Percentiles rank a stretch among this genome's conserved stretches.
phyloP scores from a whole-genome alignment of 495 filamentous ascomycete genomes.

The Daldinia concentrica region DNA sequence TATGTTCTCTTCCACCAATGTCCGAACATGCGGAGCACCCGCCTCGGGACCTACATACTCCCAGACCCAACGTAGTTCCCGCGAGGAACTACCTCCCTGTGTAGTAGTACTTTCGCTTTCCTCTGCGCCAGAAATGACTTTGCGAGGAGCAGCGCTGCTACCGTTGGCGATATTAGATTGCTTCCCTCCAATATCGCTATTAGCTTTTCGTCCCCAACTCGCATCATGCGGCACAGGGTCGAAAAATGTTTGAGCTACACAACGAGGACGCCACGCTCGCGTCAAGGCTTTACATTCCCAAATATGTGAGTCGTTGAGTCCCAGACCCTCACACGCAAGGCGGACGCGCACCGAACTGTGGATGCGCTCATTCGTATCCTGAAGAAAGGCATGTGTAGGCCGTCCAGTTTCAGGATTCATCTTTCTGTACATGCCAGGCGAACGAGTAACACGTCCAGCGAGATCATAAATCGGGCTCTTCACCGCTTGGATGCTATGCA shows the following conservation, averaged over 20 bases:
- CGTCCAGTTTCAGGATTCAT: slow-evolving; percentile 60
- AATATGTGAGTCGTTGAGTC: slow-evolving; percentile 61
- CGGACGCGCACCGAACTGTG: slow-evolving; percentile 69
- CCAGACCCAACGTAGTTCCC: slow-evolving; percentile 59
- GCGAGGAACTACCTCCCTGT: not conserved
- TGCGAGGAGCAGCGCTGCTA: not conserved
- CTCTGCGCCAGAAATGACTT: not conserved
- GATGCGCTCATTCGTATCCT: slow-evolving; percentile 70
- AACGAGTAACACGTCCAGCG: slow-evolving; percentile 61
- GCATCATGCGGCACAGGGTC: slow-evolving; percentile 51
- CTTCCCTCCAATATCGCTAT: not conserved
- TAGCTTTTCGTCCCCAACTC: slow-evolving; percentile 47
- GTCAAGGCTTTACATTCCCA: slow-evolving; percentile 65
- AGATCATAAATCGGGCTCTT: slow-evolving; percentile 61
- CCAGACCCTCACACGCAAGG: slow-evolving; percentile 62
- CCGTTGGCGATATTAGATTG: slow-evolving; percentile 12
- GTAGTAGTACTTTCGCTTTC: not conserved
- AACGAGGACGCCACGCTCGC: slow-evolving; percentile 52
- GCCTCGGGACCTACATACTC: slow-evolving; percentile 57
- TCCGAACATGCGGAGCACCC: slow-evolving; percentile 47
- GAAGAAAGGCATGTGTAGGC: slow-evolving; percentile 56
- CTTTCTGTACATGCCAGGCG: slow-evolving; percentile 67
- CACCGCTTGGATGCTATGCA: slow-evolving; percentile 63
- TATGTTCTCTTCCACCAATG: slow-evolving; percentile 60
- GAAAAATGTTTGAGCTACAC: slow-evolving; percentile 37